phyloP scores from a whole-genome alignment of 1,139 yeast genomes.

The Geotrichum bryndzae region DNA sequence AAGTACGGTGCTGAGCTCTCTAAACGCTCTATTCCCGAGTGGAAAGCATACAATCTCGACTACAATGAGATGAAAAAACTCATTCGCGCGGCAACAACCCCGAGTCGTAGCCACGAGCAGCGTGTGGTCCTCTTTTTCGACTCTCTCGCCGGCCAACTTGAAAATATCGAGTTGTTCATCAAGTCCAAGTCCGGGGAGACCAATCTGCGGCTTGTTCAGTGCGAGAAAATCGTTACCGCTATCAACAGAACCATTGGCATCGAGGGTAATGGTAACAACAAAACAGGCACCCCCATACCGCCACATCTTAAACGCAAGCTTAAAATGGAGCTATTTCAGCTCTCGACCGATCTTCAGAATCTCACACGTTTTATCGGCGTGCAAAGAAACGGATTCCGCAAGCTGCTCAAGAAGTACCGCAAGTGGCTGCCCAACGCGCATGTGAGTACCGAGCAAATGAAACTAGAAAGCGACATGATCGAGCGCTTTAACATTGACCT shows the following conservation, averaged over 20 bases:
- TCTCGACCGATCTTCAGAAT: slow-evolving; percentile 59
- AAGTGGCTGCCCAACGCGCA: slow-evolving; percentile 47
- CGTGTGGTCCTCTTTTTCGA: background rate
- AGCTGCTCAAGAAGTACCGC: slow-evolving; percentile 70
- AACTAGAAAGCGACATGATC: slow-evolving; percentile 22
- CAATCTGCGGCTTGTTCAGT: slow-evolving; percentile 39
- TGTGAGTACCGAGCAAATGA: background rate
- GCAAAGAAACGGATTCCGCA: slow-evolving; percentile 75
- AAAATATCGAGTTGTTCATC: slow-evolving; percentile 47
- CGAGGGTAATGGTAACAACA: background rate
- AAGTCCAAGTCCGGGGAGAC: slow-evolving; percentile 61
- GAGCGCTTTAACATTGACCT: slow-evolving; percentile 33
- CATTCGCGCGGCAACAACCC: slow-evolving; percentile 48
- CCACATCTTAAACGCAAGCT: slow-evolving; percentile 26
- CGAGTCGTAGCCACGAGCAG: slow-evolving; percentile 2
- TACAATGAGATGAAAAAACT: slow-evolving; percentile 66
- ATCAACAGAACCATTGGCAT: slow-evolving; percentile 24
- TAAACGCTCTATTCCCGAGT: slow-evolving; percentile 75
- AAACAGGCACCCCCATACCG: slow-evolving; percentile 3
- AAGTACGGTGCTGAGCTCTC: slow-evolving; percentile 76
- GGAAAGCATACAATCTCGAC: slow-evolving; percentile 78
- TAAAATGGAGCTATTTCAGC: slow-evolving; percentile 37
- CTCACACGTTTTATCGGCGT: slow-evolving; percentile 67
- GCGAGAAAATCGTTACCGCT: slow-evolving; percentile 37
- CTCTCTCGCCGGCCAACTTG: background rate